Base-by-base conservation (phyloP, 129 eudicot genomes). In the Cynara cardunculus region DNA sequence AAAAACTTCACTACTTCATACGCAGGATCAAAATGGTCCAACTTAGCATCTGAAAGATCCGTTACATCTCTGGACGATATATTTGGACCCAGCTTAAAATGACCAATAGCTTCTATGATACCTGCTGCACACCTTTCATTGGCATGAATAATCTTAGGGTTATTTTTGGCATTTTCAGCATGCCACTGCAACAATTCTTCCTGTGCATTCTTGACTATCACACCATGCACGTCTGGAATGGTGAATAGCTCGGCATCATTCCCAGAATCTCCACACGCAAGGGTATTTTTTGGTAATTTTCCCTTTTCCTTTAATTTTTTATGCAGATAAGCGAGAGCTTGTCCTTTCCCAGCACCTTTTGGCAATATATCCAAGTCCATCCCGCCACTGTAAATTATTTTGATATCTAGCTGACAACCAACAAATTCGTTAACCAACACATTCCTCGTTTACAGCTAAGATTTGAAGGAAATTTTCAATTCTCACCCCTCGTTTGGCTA, bases 341-440 rank as follows among this genome's bases (percentile, higher is more conserved):
- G 97, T 34, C 97, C 99, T 92, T 95, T 95, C 8, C 99, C 99
- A 81, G 99, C 97, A 76, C 97, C 94, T 92, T 95, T 91, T 27
- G 99, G 97, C 82, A 95, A 84, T 72, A 95, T 89, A 81, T 95
- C 99, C 87, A 92, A 79, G 81, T 95, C 97, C 85, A 87, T 86
- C 35, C 97, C 99, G 8, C 97, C 97, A 81, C 99, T 95, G 82
- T 95, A 92, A 18, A 95, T 95, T 76, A 95, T 95, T 86, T 95
- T 92, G 14, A 89, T 94, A 88, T 95, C 99, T 88, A 95, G 73
- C 99, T 95, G 90, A 70, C 78, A 83, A 78, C 69, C 78, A 69
- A 76, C 13, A 80, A 69, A 83, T 21, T 39, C 64, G 19, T 11
- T 25, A 76, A 27, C 41, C 53, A 28, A 21, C 5, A 46, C 14